These are phyloP conservation scores for Suillus alpinus DNA, from an alignment of 768 basidiomycete species.

Conservation along the genomic window DNA sequence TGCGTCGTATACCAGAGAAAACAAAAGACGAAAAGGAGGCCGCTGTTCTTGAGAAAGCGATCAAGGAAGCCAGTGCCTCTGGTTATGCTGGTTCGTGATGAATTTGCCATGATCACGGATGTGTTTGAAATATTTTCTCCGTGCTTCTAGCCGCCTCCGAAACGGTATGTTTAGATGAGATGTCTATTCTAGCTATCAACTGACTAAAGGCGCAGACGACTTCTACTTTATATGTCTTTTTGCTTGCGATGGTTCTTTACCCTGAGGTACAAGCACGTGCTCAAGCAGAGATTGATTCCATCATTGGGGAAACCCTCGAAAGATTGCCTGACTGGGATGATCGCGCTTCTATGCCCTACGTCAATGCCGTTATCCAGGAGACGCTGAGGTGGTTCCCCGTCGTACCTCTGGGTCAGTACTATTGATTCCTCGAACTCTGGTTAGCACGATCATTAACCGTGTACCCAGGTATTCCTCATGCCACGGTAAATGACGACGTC, in stretches of 20 bases:
- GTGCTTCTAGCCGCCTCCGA: constrained; percentile 19
- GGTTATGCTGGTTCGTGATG: constrained; percentile 14
- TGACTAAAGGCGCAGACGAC: constrained; percentile 10
- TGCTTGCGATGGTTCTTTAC: constrained; percentile 25
- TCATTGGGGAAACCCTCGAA: constrained; percentile 15
- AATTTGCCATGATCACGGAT: constrained; percentile 1
- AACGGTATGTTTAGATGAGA: constrained; percentile 12
- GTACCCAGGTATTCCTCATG: constrained; percentile 29
- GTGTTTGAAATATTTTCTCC: constrained; percentile 4
- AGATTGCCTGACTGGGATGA: constrained; percentile 23
- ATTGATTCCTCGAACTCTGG: too few relatives aligned
- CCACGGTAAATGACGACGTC: constrained; percentile 36
- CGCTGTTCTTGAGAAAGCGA: constrained; percentile 15
- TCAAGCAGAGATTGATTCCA: constrained; percentile 17
- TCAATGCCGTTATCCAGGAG: constrained; percentile 22
- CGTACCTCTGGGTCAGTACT: constrained; percentile 11
- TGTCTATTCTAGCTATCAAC: background rate
- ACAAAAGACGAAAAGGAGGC: constrained; percentile 8
- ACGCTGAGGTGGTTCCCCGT: constrained; percentile 24
- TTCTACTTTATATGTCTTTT: constrained; percentile 18
- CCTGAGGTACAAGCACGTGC: constrained; percentile 22
- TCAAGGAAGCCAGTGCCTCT: constrained; percentile 23
- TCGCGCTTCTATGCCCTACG: constrained; percentile 17
- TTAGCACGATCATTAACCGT: background rate
- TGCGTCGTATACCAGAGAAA: constrained; percentile 12